Evolutionary conservation across 202 grass and related monocot species (phyloP), one percentile per base, ranked within the genome.

Genomic region (Saccharum hybrid): DNA sequence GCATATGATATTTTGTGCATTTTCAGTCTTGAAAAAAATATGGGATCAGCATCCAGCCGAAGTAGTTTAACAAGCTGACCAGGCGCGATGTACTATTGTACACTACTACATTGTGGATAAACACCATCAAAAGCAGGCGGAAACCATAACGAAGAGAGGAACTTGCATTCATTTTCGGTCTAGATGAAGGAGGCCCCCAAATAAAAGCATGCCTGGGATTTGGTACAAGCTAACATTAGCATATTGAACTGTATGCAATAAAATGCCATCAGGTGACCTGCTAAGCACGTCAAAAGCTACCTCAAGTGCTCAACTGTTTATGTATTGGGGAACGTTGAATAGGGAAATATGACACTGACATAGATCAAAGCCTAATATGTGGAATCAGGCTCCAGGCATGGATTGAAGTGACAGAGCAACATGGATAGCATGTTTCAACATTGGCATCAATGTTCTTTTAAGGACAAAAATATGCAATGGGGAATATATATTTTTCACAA

Each of bases 401-500:
- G 31, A 75, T 37, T 74, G 49, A 75, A 18, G 56, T 71, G 41
- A 51, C 40, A 70, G 14, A 61, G 21, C 23, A 52, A 71, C 65
- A 63, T 59, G 72, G 69, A 46, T 74, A 75, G 26, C 34, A 82
- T 63, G 2, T 45, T 72, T 43, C 22, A 75, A 75, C 51, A 70
- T 26, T 34, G 52, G 64, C 52, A 75, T 30, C 81, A 88, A 79
- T 14, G 68, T 36, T 88, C 26, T 78, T 79, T 45, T 13, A 68
- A 79, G 7, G 33, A 6, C 40, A 83, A 19, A 54, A 54, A 54
- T 54, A 54, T 54, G 49, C 49, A 52, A 52, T 18, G 49, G 13
- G 28, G 42, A 26, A 22, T 21, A 43, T 46, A 46, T 23, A 26
- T 43, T 13, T 48, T 49, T 26, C 9, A 41, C 39, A 33, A 72